A percentile compares a stretch with the other conserved stretches of the same genome.
Evolutionary conservation across 148 eudicot genomes (phyloP).

Genomic region (Cornus controversa): DNA sequence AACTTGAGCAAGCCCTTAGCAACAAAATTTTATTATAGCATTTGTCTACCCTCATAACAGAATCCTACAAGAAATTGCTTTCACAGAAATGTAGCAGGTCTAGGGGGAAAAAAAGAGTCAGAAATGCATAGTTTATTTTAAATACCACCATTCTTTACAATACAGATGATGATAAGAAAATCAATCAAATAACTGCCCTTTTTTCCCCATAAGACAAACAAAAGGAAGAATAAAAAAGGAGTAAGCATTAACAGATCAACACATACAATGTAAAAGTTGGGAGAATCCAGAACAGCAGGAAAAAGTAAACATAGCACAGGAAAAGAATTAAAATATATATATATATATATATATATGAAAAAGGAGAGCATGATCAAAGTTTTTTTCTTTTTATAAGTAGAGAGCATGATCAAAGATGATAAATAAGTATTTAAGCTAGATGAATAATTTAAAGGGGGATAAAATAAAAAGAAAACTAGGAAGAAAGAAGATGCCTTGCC

Average conservation of each 20-base stretch:
- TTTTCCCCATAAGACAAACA: no score
- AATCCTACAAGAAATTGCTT: not conserved
- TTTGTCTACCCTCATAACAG: not conserved
- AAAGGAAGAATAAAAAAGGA: no score
- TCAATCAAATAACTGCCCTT: no score
- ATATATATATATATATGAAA: no score
- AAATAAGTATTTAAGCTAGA: not conserved
- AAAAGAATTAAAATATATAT: not conserved
- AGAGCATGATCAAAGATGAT: not conserved
- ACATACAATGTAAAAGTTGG: not conserved
- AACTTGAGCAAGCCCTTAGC: not conserved
- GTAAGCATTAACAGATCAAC: not conserved
- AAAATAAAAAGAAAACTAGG: conserved; percentile 1
- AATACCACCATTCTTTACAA: no score
- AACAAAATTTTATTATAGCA: not conserved
- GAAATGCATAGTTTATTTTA: no score
- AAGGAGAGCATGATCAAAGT: no score
- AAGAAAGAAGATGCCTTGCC: conserved; percentile 31
- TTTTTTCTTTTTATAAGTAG: no score
- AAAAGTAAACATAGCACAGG: not conserved
- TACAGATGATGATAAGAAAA: no score
- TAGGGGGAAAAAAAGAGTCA: not conserved
- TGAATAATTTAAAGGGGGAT: not conserved
- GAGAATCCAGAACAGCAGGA: not conserved
- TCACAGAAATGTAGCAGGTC: not conserved